Evolutionary conservation across 169 alveolate species (phyloP).

Genomic region (Plasmodium reichenowi): DNA sequence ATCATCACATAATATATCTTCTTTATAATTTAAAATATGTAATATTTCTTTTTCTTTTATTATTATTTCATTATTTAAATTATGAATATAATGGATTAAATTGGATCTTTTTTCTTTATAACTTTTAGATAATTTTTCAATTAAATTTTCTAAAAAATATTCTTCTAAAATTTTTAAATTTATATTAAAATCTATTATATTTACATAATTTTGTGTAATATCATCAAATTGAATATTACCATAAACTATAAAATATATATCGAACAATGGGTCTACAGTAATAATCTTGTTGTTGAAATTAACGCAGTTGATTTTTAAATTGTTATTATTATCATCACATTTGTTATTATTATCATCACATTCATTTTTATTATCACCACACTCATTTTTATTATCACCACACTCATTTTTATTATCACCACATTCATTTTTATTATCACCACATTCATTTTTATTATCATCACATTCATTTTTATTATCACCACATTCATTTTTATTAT

Average conservation of each 20-base stretch:
- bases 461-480: no score
- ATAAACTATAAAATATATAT: slow-evolving; percentile 64
- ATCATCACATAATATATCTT: slow-evolving; percentile 66
- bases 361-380: no score
- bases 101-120: slow-evolving; percentile 25
- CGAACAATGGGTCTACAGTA: slow-evolving; percentile 18
- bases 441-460: no score
- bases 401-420: no score
- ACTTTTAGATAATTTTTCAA: slow-evolving; percentile 36
- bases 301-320: slow-evolving; percentile 29
- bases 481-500: no score
- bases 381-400: no score
- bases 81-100: slow-evolving; percentile 57
- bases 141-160: slow-evolving; percentile 46
- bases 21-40: slow-evolving; percentile 62
- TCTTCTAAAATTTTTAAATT: slow-evolving; percentile 65
- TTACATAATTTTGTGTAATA: slow-evolving; percentile 46
- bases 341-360: background rate
- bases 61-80: slow-evolving; percentile 44
- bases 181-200: slow-evolving; percentile 50
- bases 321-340: background rate
- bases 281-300: slow-evolving; percentile 69
- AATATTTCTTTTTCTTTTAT: slow-evolving; percentile 50
- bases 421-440: no score
- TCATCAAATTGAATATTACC: slow-evolving; percentile 44